A percentile compares a stretch with the other conserved stretches of the same genome.
Conservation (phyloP, 441 rosid species). For the Mallotus repandus region DNA sequence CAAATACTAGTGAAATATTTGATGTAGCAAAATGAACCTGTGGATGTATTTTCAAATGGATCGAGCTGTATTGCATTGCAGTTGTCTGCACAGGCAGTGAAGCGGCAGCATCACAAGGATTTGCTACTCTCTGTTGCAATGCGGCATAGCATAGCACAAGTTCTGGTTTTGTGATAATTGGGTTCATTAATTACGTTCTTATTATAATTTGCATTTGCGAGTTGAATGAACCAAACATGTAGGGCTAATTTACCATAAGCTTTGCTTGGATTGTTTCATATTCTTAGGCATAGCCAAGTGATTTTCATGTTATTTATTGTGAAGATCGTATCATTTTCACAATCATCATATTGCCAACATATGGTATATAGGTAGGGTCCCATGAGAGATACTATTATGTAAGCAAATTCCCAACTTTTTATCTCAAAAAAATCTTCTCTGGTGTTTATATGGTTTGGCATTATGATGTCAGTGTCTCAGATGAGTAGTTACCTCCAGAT, state of each 20-base stretch:
- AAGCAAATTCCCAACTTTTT: too few species aligned
- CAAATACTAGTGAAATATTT: too few species aligned
- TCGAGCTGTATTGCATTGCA: background rate
- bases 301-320: background rate
- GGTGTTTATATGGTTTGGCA: background rate
- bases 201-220: background rate
- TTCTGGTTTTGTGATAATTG: background rate
- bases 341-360: too few species aligned
- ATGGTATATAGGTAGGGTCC: background rate
- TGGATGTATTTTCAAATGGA: too few species aligned
- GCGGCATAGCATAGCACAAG: background rate
- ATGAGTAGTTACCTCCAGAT: background rate
- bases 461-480: constrained; percentile 6
- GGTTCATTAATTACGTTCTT: background rate
- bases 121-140: background rate
- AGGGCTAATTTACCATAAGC: background rate
- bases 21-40: too few species aligned
- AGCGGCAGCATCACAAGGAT: constrained; percentile 11
- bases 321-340: too few species aligned
- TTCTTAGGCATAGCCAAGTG: background rate
- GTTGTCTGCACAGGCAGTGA: background rate
- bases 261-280: background rate
- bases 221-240: constrained; percentile 1
- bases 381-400: background rate
- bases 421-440: background rate